These are phyloP conservation scores for Dictyostelium intermedium DNA, from an alignment of 78 protist species.

Conservation along the genomic window DNA sequence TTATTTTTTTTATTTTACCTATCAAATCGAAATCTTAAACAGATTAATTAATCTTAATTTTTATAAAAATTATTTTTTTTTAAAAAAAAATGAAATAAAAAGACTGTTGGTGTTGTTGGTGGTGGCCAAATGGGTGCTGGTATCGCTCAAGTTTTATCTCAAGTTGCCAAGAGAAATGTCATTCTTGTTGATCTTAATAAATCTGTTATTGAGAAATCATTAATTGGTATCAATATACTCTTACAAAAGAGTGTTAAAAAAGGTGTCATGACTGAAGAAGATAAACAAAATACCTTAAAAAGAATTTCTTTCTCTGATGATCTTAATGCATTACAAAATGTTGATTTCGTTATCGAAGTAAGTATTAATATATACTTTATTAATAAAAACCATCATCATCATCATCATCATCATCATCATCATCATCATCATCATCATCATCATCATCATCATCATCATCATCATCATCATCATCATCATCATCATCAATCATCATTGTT, in stretches of 20 bases:
- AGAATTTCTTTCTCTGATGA: slow-evolving; percentile 58
- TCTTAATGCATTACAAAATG: slow-evolving; percentile 5
- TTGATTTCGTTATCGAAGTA: slow-evolving; percentile 82
- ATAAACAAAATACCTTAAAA: slow-evolving; percentile 17
- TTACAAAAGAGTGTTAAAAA: slow-evolving; percentile 73
- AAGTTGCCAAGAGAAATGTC: slow-evolving; percentile 78
- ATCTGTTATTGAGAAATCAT: slow-evolving; percentile 45
- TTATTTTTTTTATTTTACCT: too few relatives aligned
- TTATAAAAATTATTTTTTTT: background rate
- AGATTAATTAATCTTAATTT: background rate
- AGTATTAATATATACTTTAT: too few relatives aligned
- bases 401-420: too few relatives aligned
- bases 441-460: too few relatives aligned
- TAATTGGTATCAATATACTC: slow-evolving; percentile 16
- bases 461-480: too few relatives aligned
- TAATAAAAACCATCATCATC: too few relatives aligned
- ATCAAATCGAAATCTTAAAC: background rate
- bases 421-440: too few relatives aligned
- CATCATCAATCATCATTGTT: too few relatives aligned
- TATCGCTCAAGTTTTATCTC: slow-evolving; percentile 87
- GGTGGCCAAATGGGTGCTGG: slow-evolving; percentile 93
- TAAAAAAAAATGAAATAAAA: background rate
- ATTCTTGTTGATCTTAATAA: slow-evolving; percentile 63
- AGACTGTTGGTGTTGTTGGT: slow-evolving; percentile 84
- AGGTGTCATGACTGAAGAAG: slow-evolving; percentile 79